Evolutionary conservation across 768 basidiomycete genomes (phyloP).

Genomic region (Serpula lacrymans): DNA sequence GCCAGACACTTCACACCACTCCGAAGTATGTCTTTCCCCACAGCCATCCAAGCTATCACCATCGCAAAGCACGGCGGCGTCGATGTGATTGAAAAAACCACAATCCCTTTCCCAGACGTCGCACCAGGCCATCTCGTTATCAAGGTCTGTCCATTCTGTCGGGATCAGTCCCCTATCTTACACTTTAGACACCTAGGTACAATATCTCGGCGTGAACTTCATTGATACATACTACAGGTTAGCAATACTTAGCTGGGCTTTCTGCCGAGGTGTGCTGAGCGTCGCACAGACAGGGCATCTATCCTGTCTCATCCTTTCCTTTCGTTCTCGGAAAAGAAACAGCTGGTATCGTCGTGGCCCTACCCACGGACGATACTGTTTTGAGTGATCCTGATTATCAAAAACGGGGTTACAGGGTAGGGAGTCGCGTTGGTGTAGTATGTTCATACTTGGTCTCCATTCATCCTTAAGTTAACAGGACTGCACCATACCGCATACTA

Average conservation of each 20-base stretch:
- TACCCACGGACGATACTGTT: slow-evolving; percentile 66
- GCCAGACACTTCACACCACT: too few relatives aligned
- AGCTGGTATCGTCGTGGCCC: slow-evolving; percentile 68
- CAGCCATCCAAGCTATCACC: slow-evolving; percentile 66
- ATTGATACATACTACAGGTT: slow-evolving; percentile 82
- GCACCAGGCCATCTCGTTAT: slow-evolving; percentile 56
- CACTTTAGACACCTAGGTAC: slow-evolving; percentile 40
- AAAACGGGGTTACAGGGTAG: slow-evolving; percentile 59
- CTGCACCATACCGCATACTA: slow-evolving; percentile 18
- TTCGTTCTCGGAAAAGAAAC: slow-evolving; percentile 74
- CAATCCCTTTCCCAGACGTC: slow-evolving; percentile 64
- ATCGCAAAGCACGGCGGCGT: slow-evolving; percentile 71
- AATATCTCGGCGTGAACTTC: slow-evolving; percentile 84
- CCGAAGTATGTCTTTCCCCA: slow-evolving; percentile 55
- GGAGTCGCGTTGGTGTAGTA: slow-evolving; percentile 73
- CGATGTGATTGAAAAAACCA: slow-evolving; percentile 70
- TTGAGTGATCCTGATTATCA: slow-evolving; percentile 61
- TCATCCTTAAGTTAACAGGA: neutral
- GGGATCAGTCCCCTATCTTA: neutral
- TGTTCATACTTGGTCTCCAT: slow-evolving; percentile 16
- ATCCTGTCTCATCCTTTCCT: slow-evolving; percentile 56
- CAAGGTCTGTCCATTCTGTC: slow-evolving; percentile 20
- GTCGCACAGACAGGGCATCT: slow-evolving; percentile 57
- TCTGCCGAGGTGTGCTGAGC: slow-evolving; percentile 1
- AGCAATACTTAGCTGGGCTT: slow-evolving; percentile 11